phyloP scores from a whole-genome alignment of 495 filamentous ascomycete genomes.

The Aspergillus ostianus region DNA sequence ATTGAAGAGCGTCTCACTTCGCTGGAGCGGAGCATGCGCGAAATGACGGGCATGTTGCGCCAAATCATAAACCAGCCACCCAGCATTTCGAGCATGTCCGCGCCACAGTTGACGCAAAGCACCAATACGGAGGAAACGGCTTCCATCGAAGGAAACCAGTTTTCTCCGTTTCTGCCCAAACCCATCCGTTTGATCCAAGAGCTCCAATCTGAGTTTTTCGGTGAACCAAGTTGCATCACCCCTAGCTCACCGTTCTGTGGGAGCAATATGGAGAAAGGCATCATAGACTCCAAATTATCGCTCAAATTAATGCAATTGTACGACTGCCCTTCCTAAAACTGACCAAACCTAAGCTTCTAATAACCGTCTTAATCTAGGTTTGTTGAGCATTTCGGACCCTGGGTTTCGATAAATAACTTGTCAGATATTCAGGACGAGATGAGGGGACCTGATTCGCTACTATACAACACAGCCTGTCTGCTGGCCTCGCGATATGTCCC shows the following conservation, averaged over 20 bases:
- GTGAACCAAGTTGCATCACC: slow-evolving; percentile 26
- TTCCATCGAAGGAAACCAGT: slow-evolving; percentile 18
- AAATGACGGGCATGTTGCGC: slow-evolving; percentile 40
- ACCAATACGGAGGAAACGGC: slow-evolving; percentile 27
- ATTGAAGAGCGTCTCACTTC: slow-evolving; percentile 41
- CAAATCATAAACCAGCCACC: slow-evolving; percentile 36
- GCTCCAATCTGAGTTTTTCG: slow-evolving; percentile 37
- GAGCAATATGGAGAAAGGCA: slow-evolving; percentile 32
- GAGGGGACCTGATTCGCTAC: slow-evolving; percentile 31
- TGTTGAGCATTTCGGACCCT: slow-evolving; percentile 37
- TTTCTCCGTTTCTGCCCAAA: slow-evolving; percentile 28
- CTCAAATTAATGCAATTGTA: slow-evolving; percentile 39
- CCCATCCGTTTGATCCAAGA: slow-evolving; percentile 38
- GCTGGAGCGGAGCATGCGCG: slow-evolving; percentile 38
- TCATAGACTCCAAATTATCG: slow-evolving; percentile 37
- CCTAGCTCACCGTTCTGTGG: slow-evolving; percentile 27
- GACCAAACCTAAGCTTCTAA: slow-evolving; percentile 11
- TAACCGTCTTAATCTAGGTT: slow-evolving; percentile 24
- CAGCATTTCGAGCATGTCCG: slow-evolving; percentile 17
- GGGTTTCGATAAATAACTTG: slow-evolving; percentile 35
- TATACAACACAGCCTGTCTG: slow-evolving; percentile 41
- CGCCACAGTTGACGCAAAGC: slow-evolving; percentile 19
- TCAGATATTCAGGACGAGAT: slow-evolving; percentile 27
- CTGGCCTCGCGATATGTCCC: slow-evolving; percentile 42
- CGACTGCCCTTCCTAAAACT: slow-evolving; percentile 4